Conservation (phyloP, 1,139 yeast genomes). For the Kodamaea arcana region DNA sequence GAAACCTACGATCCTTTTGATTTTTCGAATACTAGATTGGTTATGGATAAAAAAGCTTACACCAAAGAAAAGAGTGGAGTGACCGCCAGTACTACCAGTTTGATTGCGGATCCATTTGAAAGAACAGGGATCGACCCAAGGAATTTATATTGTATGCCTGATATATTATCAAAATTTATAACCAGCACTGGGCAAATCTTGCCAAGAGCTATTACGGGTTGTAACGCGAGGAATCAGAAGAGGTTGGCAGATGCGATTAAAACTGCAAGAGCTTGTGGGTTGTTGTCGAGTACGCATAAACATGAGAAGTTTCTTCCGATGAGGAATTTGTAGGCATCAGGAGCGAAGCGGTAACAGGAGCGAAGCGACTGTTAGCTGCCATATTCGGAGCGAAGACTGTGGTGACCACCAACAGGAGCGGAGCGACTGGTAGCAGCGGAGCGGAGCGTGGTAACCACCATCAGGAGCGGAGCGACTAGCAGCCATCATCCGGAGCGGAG, state of each 20-base stretch:
- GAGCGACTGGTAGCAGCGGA: too few species aligned
- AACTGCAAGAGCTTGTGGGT: constrained; percentile 65
- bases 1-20: constrained; percentile 71
- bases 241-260: constrained; percentile 62
- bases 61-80: constrained; percentile 8
- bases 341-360: too few species aligned
- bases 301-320: constrained; percentile 44
- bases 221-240: constrained; percentile 58
- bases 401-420: too few species aligned
- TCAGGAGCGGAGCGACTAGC: too few species aligned
- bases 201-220: constrained; percentile 65
- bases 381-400: too few species aligned
- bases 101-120: constrained; percentile 41
- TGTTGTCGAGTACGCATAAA: constrained; percentile 59
- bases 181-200: constrained; percentile 64
- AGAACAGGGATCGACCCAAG: constrained; percentile 58
- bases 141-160: constrained; percentile 64
- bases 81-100: constrained; percentile 10
- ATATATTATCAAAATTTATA: constrained; percentile 53
- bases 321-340: constrained; percentile 32
- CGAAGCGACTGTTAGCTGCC: too few species aligned
- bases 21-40: constrained; percentile 54
- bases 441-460: too few species aligned
- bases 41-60: constrained; percentile 30
- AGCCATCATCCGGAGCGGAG: too few species aligned